Percentiles rank a stretch among this genome's conserved stretches.
Evolutionary conservation across 176 grass and related monocot species (phyloP).

Genomic region (Guadua angustifolia): DNA sequence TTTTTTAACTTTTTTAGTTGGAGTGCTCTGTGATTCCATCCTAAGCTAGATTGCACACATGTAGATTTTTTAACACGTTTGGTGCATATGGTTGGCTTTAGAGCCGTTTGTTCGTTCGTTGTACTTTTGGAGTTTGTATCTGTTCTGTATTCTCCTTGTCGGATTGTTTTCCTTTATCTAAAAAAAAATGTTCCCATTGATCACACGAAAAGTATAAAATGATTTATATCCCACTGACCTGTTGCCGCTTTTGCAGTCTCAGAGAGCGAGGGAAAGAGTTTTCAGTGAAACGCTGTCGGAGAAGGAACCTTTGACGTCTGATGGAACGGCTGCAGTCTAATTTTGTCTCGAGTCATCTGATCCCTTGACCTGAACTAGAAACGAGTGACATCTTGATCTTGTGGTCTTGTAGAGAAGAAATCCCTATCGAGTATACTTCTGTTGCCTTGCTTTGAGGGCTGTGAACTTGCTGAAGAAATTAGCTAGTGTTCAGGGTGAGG

Average conservation of each 20-base stretch:
- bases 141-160: too few species aligned
- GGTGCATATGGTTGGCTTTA: too few species aligned
- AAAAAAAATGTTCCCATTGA: too few species aligned
- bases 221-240: background rate
- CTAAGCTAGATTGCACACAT: too few species aligned
- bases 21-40: too few species aligned
- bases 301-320: conserved; percentile 32
- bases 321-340: background rate
- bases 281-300: conserved; percentile 46
- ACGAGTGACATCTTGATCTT: background rate
- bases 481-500: background rate
- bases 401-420: background rate
- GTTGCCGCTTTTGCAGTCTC: conserved; percentile 43
- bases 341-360: background rate
- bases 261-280: conserved; percentile 59
- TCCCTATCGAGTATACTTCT: background rate
- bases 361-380: background rate
- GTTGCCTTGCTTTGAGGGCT: background rate
- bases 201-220: background rate
- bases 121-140: too few species aligned
- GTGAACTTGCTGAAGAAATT: background rate
- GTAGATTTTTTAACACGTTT: too few species aligned
- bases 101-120: too few species aligned
- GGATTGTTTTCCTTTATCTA: too few species aligned
- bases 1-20: too few species aligned